A percentile compares a stretch with the other conserved stretches of the same genome.
Conservation (phyloP, 164 flowering plant species). For the Magnolia changhungtana region DNA sequence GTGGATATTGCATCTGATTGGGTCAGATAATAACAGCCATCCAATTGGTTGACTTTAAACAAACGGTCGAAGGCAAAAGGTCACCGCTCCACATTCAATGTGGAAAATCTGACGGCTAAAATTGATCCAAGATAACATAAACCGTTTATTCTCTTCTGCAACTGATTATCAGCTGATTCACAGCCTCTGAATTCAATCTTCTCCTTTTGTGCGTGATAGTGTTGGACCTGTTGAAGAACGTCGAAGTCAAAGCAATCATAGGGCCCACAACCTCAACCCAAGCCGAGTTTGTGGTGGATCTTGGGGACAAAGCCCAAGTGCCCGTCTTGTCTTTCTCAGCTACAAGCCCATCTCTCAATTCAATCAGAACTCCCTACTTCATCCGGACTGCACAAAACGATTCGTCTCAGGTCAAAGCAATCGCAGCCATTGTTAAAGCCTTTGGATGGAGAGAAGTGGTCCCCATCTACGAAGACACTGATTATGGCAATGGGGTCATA, state of each 20-base stretch:
- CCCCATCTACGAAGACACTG: conserved; percentile 19
- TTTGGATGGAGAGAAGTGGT: conserved; percentile 20
- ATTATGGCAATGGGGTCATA: conserved; percentile 16
- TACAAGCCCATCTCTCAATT: conserved; percentile 9
- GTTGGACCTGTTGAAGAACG: conserved; percentile 16
- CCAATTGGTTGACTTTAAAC: too few relatives aligned
- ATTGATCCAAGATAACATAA: too few relatives aligned
- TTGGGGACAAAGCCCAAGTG: conserved; percentile 21
- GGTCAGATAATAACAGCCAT: too few relatives aligned
- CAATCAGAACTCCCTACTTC: conserved; percentile 19
- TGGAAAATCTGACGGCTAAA: too few relatives aligned
- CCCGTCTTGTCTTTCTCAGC: conserved; percentile 25
- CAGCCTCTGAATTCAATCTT: neutral
- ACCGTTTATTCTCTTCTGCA: too few relatives aligned
- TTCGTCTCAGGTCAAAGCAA: conserved; percentile 20
- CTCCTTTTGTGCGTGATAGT: conserved; percentile 5
- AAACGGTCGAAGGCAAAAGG: too few relatives aligned
- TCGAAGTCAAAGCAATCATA: conserved; percentile 25
- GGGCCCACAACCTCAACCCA: conserved; percentile 24
- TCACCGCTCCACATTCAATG: too few relatives aligned
- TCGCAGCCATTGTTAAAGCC: conserved; percentile 16
- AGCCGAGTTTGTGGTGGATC: conserved; percentile 14
- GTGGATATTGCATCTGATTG: too few relatives aligned
- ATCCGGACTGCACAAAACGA: conserved; percentile 15
- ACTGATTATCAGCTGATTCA: neutral